Evolutionary conservation across 306 rosid species (phyloP).

Genomic region (Trifolium fragiferum): DNA sequence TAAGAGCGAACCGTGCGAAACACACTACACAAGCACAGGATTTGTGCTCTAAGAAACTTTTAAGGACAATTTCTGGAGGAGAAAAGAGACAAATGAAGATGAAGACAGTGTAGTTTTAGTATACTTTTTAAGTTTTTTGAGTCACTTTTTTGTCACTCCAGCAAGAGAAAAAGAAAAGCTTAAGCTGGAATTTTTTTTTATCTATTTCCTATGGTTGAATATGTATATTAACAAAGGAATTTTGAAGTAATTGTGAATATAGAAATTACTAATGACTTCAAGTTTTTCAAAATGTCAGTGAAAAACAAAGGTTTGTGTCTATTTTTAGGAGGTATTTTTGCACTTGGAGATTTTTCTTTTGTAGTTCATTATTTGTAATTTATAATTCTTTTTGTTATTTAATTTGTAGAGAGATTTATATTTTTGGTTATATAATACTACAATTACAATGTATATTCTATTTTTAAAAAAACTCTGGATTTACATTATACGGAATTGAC

Average conservation of each 20-base stretch:
- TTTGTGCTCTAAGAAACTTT: constrained; percentile 76
- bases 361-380: not conserved
- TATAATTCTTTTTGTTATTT: not conserved
- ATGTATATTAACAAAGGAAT: constrained; percentile 40
- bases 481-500: not conserved
- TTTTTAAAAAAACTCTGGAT: not conserved
- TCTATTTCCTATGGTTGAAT: constrained; percentile 1
- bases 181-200: constrained; percentile 25
- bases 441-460: constrained; percentile 19
- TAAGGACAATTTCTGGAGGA: constrained; percentile 75
- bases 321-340: not conserved
- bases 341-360: not conserved
- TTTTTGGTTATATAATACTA: not conserved
- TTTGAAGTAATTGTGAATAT: constrained; percentile 40
- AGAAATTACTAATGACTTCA: not conserved
- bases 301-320: constrained; percentile 20
- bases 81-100: constrained; percentile 44
- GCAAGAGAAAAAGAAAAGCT: constrained; percentile 21
- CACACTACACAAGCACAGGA: constrained; percentile 69
- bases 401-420: not conserved
- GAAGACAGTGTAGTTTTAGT: constrained; percentile 43
- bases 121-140: not conserved
- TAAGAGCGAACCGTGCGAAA: constrained; percentile 77
- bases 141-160: constrained; percentile 14
- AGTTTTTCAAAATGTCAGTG: constrained; percentile 19